phyloP scores from a whole-genome alignment of 495 filamentous ascomycete species.

The Talaromyces stipitatus region DNA sequence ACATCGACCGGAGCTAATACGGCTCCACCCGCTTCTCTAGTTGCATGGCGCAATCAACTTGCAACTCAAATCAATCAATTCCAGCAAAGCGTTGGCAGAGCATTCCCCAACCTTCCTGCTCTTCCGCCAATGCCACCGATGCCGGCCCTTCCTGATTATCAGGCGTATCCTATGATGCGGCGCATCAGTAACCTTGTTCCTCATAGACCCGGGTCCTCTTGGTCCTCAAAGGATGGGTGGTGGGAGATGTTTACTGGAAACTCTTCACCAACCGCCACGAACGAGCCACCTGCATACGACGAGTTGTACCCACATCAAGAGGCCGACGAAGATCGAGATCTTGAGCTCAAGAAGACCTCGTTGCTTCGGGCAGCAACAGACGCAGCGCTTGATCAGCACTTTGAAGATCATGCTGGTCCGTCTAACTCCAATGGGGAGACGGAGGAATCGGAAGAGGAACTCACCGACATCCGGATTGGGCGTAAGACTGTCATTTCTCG shows the following conservation, averaged over 20 bases:
- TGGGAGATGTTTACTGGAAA: slow-evolving; percentile 56
- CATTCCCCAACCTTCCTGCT: slow-evolving; percentile 57
- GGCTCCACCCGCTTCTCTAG: slow-evolving; percentile 54
- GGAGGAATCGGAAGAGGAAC: slow-evolving; percentile 21
- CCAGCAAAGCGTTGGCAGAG: slow-evolving; percentile 62
- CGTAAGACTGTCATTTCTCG: slow-evolving; percentile 45
- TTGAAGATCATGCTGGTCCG: slow-evolving; percentile 46
- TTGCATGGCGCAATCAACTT: slow-evolving; percentile 70
- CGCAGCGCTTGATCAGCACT: slow-evolving; percentile 58
- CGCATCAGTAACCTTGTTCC: slow-evolving; percentile 69
- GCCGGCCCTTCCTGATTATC: slow-evolving; percentile 56
- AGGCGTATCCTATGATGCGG: slow-evolving; percentile 63
- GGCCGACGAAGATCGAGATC: slow-evolving; percentile 27
- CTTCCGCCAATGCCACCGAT: slow-evolving; percentile 51
- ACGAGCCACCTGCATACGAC: slow-evolving; percentile 67
- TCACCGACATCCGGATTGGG: slow-evolving; percentile 38
- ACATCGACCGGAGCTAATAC: slow-evolving; percentile 27
- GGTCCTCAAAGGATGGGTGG: slow-evolving; percentile 52
- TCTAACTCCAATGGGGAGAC: slow-evolving; percentile 32
- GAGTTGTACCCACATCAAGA: slow-evolving; percentile 63
- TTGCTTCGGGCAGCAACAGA: slow-evolving; percentile 57
- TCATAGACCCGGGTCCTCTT: slow-evolving; percentile 37
- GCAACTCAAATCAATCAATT: slow-evolving; percentile 72
- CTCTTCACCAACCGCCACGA: slow-evolving; percentile 25
- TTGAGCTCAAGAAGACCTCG: slow-evolving; percentile 52